These are phyloP conservation scores for Quillaja saponaria DNA, from an alignment of 306 rosid species.

Conservation along the genomic window DNA sequence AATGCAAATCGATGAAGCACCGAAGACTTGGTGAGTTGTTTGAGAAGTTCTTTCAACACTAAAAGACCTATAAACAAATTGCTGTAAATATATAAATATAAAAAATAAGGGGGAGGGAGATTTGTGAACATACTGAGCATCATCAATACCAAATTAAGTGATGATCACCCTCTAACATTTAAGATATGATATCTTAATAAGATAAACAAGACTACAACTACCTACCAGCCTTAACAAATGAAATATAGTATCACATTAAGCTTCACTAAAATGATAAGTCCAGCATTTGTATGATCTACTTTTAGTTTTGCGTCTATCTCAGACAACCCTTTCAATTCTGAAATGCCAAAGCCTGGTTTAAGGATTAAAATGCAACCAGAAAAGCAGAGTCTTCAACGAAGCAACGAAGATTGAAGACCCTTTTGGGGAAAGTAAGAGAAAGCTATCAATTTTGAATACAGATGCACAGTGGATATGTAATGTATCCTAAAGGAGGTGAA, in stretches of 20 bases:
- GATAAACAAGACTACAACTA: too few relatives aligned
- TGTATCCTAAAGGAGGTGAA: not conserved
- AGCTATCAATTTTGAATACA: conserved; percentile 12
- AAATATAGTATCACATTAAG: conserved; percentile 2
- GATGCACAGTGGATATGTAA: not conserved
- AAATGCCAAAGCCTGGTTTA: not conserved
- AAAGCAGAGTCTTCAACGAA: conserved; percentile 16
- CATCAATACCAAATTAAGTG: conserved; percentile 1
- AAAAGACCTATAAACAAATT: not conserved
- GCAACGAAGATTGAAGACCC: conserved; percentile 13
- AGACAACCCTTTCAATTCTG: not conserved
- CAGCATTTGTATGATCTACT: not conserved
- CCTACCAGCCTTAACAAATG: too few relatives aligned
- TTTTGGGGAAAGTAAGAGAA: conserved; percentile 12
- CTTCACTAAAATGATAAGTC: not conserved
- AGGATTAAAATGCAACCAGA: not conserved
- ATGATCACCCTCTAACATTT: not conserved
- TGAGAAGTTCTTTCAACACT: not conserved
- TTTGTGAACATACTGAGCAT: conserved; percentile 1
- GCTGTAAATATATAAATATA: conserved; percentile 11
- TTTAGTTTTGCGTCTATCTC: too few relatives aligned
- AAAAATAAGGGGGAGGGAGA: not conserved
- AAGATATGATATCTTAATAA: not conserved
- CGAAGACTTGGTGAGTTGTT: too few relatives aligned
- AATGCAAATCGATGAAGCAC: not conserved